A percentile compares a stretch with the other conserved stretches of the same genome.
Conservation (phyloP, 139 green algal genomes). For the Haematococcus lacustris region DNA sequence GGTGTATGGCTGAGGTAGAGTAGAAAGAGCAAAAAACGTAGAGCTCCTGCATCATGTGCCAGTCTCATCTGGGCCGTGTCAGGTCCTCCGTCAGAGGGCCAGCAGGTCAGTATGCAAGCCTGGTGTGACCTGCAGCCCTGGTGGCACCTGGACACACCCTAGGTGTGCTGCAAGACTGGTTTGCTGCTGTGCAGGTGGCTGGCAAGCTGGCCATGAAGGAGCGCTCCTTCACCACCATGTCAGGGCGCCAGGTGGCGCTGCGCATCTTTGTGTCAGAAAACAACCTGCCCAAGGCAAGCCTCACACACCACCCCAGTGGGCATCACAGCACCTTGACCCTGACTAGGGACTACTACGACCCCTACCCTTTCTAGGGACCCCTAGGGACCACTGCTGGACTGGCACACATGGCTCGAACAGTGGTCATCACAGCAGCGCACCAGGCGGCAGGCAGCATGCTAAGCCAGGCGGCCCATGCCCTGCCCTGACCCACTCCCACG, state of each 20-base stretch:
- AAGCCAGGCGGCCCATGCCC: no score
- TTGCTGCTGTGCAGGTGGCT: slow-evolving; percentile 52
- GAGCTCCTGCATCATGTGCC: background rate
- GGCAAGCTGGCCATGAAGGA: slow-evolving; percentile 79
- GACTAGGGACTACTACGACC: no score
- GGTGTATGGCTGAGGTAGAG: background rate
- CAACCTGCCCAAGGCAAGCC: slow-evolving; percentile 55
- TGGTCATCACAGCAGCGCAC: no score
- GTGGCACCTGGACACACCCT: background rate
- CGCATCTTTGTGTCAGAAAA: slow-evolving; percentile 74
- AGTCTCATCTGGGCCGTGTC: background rate
- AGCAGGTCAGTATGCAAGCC: no score
- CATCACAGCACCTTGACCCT: no score
- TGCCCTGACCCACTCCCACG: no score
- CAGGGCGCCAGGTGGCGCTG: slow-evolving; percentile 72
- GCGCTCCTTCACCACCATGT: slow-evolving; percentile 76
- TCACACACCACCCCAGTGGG: no score
- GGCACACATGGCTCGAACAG: no score
- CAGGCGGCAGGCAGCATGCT: no score
- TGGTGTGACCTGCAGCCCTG: background rate
- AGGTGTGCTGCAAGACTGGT: background rate
- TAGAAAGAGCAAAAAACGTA: background rate
- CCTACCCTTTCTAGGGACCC: no score
- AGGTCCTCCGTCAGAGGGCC: no score
- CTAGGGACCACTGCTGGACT: no score